Evolutionary conservation across 352 stramenopile genomes (phyloP).

Genomic region (Globisporangium uncinulatum): DNA sequence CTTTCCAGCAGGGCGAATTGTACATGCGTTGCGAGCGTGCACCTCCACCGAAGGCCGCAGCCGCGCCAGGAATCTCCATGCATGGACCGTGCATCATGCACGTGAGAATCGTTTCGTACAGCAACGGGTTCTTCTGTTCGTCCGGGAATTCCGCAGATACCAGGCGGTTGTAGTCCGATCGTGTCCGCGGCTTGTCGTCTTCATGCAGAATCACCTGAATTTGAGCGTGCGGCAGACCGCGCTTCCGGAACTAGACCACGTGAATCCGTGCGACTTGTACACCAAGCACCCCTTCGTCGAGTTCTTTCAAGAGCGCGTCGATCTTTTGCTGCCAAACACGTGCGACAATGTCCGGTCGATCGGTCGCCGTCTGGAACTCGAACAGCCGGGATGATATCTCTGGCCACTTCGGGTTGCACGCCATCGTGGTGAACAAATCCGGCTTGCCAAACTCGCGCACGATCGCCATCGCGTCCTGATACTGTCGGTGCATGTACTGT

Average conservation of each 20-base stretch:
- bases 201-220: conserved; percentile 37
- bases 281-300: conserved; percentile 20
- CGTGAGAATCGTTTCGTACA: too few species aligned
- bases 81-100: too few species aligned
- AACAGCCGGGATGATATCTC: neutral
- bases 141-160: too few species aligned
- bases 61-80: too few species aligned
- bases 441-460: too few species aligned
- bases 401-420: neutral
- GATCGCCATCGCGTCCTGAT: too few species aligned
- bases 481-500: too few species aligned
- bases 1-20: neutral
- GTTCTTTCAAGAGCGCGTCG: conserved; percentile 16
- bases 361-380: neutral
- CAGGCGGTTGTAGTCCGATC: neutral
- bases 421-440: too few species aligned
- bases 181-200: conserved; percentile 15
- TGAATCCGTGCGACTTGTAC: conserved; percentile 17
- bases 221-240: conserved; percentile 38
- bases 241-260: conserved; percentile 48
- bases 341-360: neutral
- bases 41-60: too few species aligned
- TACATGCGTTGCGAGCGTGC: too few species aligned
- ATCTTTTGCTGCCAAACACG: conserved; percentile 14
- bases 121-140: too few species aligned